These are phyloP conservation scores for Chimonanthus praecox DNA, from an alignment of 164 flowering plant genomes.

Conservation along the genomic window DNA sequence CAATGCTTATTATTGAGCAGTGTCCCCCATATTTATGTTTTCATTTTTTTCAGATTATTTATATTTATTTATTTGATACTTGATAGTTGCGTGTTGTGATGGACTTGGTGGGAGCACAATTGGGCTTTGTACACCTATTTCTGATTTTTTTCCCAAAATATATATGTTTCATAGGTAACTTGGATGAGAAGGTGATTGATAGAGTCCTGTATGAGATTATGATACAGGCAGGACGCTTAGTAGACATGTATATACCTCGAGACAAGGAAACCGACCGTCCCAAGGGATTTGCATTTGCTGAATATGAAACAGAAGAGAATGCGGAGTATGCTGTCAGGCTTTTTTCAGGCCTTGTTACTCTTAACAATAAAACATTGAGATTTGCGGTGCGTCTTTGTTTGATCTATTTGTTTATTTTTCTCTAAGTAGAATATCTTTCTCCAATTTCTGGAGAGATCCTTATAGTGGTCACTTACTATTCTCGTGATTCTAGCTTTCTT, in stretches of 20 bases:
- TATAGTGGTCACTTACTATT: not conserved
- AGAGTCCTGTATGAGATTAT: constrained; percentile 81
- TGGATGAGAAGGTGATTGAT: constrained; percentile 82
- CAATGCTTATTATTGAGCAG: no score
- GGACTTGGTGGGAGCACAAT: not conserved
- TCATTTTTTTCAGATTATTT: not conserved
- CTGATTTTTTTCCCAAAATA: not conserved
- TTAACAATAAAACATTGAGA: constrained; percentile 59
- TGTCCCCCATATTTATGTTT: not conserved
- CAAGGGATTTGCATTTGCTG: constrained; percentile 90
- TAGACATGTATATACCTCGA: constrained; percentile 67
- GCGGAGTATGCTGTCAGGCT: constrained; percentile 84
- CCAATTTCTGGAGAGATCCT: not conserved
- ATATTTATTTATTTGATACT: not conserved
- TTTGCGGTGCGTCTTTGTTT: constrained; percentile 56
- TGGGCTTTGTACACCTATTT: not conserved
- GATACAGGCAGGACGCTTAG: constrained; percentile 77
- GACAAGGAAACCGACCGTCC: constrained; percentile 70
- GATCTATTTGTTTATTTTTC: not conserved
- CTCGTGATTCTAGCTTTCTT: no score
- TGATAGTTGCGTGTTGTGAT: not conserved
- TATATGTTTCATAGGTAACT: constrained; percentile 46
- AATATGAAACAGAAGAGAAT: constrained; percentile 77
- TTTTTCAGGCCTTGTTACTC: constrained; percentile 78
- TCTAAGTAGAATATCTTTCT: no score